Base-by-base conservation (phyloP, 345 rosid genomes). In the Carallia pectinifolia region DNA sequence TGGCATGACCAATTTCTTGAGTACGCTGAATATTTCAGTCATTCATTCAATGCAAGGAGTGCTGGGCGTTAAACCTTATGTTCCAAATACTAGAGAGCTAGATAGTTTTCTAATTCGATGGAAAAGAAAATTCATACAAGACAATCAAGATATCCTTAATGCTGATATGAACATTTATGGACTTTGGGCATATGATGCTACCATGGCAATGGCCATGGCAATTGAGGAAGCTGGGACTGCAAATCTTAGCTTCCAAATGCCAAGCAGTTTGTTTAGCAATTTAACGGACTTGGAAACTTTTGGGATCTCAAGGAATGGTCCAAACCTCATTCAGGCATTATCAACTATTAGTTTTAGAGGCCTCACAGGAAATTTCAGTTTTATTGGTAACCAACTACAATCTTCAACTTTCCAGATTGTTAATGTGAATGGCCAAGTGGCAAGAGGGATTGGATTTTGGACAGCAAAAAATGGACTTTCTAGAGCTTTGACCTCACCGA, bases 181-280 rank as follows among this genome's bases (percentile, higher is more conserved):
- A 16, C 48, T 73, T 6, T 58, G 79, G 76, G 85, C 83, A 4
- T 83, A 85, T 66, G 89, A 85, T 71, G 76, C 89, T 13, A 58
- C 72, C 0, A 33, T 33, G 54, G 83, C 83, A 0, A 16, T 85
- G 66, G 85, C 85, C 29, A 61, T 58, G 66, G 85, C 87, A 16
- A 69, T 66, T 4, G 88, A 80, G 71, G 53, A 33, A 30, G 60
- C 60, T 6, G 65, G 66, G 4, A 67, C 9, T 27, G 38, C 12
- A n/a, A 44, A 65, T 52, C 52, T 59, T 36, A 30, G 56, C 16
- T 63, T 63, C 60, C 36, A 10, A 18, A 72, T 54, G 55, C 36
- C 23, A 9, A 55, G 30, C 13, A 56, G 74, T 12, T 2, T 64
- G 9, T 60, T 71, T 44, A 31, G 15, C 12, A 40, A 27, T 8